Evolutionary conservation across 805 yeast genomes (phyloP), one percentile per base, ranked within the genome.

Genomic region (Scheffersomyces spartinae): DNA sequence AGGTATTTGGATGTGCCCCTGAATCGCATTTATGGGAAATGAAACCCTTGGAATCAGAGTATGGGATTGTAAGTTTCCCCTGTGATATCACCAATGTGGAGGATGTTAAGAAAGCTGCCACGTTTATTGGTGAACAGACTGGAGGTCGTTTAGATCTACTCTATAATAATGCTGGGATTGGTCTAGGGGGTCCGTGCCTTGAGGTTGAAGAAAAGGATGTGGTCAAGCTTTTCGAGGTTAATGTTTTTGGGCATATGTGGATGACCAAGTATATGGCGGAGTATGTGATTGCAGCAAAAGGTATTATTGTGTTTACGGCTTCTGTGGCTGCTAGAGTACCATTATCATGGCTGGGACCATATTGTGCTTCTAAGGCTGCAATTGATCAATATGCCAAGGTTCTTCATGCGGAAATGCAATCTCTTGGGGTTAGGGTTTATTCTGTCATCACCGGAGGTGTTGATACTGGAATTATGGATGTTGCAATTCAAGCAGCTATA

Each of bases 111-210:
- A 19, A 29, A 10, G 46, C 49, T 9, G 40, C 43, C 4, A 35
- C 38, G 5, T 17, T 38, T 1, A 36, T 55, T 9, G 40, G 37
- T 13, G 26, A 32, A 4, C 38, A 46, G 14, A 48, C 51, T 15
- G 52, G 45, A 7, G 63, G 60, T 1, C 31, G 29, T 15, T 34
- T 63, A 18, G 55, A 60, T 27, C 35, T 58, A 5, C 41, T 63
- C 16, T 61, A 51, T 40, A 53, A 61, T 33, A 62, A 61, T 32
- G 68, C 65, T 7, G 67, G 68, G 1, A 40, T 49, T 22, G 33
- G 37, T 18, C 23, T 20, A 21, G 51, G 39, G 26, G 50, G 17
- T 5, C 17, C 20, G 4, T 27, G 50, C 2, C 47, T 64, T 1
- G 47, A 55, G 7, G 34, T 47, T n/a, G 65, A 58, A 23, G 31